Evolutionary conservation across 1,139 yeast species (phyloP), one percentile per base, ranked within the genome.

Genomic region (Zygoascus sp.): DNA sequence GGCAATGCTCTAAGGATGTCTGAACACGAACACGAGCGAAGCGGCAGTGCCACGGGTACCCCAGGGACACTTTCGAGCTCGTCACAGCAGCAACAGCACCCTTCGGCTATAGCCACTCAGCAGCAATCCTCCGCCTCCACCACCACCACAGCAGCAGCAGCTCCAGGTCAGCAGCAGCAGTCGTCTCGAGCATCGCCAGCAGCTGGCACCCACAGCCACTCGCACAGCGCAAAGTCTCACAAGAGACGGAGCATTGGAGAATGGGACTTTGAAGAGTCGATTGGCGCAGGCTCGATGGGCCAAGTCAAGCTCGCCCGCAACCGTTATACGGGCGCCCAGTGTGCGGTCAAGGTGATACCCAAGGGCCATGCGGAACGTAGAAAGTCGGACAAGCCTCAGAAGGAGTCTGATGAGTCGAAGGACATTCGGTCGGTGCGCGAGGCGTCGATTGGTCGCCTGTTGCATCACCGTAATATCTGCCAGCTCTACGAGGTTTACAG

Each of bases 251-350:
- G 96, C 5, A 83, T 92, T 48, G 99, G 98, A 15, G 97, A 94
- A 57, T 92, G 98, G 98, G 95, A 87, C 59, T 90, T 92, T 58
- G 77, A 88, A 51, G 89, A 89, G 64, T 89, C 97, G 0, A 87
- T 92, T 43, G 99, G 99, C 44, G 96, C 97, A 3, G 98, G 99
- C 2, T 87, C 96, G 1, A 92, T 94, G 98, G 99, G 99, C 49
- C 95, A 92, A 65, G 99, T 92, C 45, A 94, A 94, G 66, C 73
- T 92, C 41, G 97, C 97, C 2, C 83, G 80, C 58, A 96, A 90
- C 68, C 79, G 85, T 54, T 65, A 80, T 35, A 87, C 96, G 1
- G 78, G 79, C 47, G 96, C 89, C 62, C 74, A 85, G 22, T 89
- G 96, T 67, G 97, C 75, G 2, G 72, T 70, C 49, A 70, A 70